These are phyloP conservation scores for Dentipellis sp. DNA, from an alignment of 768 basidiomycete species.

Conservation along the genomic window DNA sequence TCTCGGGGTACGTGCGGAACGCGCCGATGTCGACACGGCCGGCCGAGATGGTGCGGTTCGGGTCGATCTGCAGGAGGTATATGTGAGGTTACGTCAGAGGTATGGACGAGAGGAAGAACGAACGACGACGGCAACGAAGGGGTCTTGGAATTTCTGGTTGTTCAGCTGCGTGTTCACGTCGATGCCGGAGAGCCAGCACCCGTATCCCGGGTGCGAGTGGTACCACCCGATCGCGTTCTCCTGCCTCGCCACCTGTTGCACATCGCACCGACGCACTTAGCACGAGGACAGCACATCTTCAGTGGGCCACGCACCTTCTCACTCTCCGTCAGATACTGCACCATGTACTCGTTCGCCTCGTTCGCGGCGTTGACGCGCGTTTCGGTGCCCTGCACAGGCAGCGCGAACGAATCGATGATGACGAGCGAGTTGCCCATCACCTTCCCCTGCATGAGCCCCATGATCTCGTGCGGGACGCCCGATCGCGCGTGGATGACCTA, in stretches of 20 bases:
- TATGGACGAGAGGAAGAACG: conserved; percentile 20
- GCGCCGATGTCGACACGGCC: conserved; percentile 99
- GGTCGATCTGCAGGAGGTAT: conserved; percentile 63
- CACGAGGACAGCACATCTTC: not conserved
- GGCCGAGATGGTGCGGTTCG: conserved; percentile 95
- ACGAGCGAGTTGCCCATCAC: conserved; percentile 70
- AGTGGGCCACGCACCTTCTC: conserved; percentile 47
- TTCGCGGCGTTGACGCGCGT: conserved; percentile 94
- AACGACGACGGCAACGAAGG: conserved; percentile 95
- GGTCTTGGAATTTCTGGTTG: conserved; percentile 92
- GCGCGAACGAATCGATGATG: conserved; percentile 93
- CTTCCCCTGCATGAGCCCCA: conserved; percentile 99
- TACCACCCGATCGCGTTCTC: conserved; percentile 97
- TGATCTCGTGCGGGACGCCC: conserved; percentile 96
- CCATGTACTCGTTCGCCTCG: conserved; percentile 98
- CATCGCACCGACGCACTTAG: not conserved
- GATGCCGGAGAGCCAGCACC: conserved; percentile 98
- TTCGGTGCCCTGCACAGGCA: conserved; percentile 97
- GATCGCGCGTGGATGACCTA: conserved; percentile 99
- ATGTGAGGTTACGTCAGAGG: not conserved
- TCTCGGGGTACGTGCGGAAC: conserved; percentile 95
- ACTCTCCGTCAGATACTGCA: conserved; percentile 77
- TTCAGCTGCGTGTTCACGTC: conserved; percentile 96
- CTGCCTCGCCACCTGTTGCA: conserved; percentile 60
- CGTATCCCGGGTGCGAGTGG: conserved; percentile 97